Evolutionary conservation across 495 filamentous ascomycete genomes (phyloP).

Genomic region (Xylaria scruposa): DNA sequence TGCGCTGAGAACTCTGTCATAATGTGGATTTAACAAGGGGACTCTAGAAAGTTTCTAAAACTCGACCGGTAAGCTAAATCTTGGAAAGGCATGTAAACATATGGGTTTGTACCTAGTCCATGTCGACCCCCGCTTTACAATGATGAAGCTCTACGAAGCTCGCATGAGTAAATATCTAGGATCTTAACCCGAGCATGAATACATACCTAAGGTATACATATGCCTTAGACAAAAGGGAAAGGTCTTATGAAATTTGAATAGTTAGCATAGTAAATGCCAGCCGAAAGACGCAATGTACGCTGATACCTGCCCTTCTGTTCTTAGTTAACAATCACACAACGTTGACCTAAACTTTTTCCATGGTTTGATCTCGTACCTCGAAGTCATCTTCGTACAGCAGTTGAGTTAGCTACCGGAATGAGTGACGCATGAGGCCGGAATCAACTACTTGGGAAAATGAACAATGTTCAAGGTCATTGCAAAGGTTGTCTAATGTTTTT

Average conservation of each 20-base stretch:
- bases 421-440: not conserved
- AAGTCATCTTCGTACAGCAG: not conserved
- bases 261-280: not conserved
- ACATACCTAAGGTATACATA: not conserved
- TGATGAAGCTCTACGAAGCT: not conserved
- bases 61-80: too few relatives aligned
- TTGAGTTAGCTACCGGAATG: not conserved
- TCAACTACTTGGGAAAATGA: not conserved
- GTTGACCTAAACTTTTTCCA: not conserved
- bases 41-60: too few relatives aligned
- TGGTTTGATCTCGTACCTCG: not conserved
- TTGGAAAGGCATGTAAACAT: too few relatives aligned
- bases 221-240: not conserved
- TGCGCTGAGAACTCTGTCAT: too few relatives aligned
- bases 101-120: not conserved
- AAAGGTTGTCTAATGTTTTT: not conserved
- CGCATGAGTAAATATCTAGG: not conserved
- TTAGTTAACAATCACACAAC: not conserved
- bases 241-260: not conserved
- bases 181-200: not conserved
- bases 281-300: not conserved
- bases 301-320: not conserved
- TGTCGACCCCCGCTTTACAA: not conserved
- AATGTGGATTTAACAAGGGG: too few relatives aligned
- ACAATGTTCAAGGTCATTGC: not conserved